These are phyloP conservation scores for Stachybotrys elegans DNA, from an alignment of 2,329 filamentous ascomycete genomes.

Conservation along the genomic window DNA sequence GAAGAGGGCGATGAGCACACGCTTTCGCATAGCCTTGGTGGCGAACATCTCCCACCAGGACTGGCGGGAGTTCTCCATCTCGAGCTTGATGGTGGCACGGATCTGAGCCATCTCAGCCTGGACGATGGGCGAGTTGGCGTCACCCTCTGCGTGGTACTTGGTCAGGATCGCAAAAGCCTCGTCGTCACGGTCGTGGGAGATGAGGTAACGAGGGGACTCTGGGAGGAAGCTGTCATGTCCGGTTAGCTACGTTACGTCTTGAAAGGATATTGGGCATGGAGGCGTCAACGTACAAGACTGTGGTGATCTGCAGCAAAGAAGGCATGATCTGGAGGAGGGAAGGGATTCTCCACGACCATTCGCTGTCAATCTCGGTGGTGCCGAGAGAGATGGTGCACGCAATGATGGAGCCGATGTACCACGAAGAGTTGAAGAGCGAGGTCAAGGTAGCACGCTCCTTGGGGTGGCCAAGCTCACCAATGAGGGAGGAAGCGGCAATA, in stretches of 20 bases:
- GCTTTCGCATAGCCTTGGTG: conserved; percentile 43
- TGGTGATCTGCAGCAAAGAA: conserved; percentile 30
- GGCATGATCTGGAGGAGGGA: conserved; percentile 39
- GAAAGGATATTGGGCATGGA: no score
- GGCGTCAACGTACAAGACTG: conserved; percentile 28
- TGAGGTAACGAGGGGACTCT: conserved; percentile 28
- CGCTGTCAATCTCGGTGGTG: conserved; percentile 30
- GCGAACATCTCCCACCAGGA: conserved; percentile 48
- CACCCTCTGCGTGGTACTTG: conserved; percentile 47
- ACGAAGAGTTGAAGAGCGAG: conserved; percentile 54
- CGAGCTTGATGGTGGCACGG: conserved; percentile 47
- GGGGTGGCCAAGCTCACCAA: conserved; percentile 56
- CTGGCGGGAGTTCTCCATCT: conserved; percentile 43
- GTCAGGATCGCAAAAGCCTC: conserved; percentile 25
- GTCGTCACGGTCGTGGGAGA: conserved; percentile 23
- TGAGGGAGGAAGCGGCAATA: conserved; percentile 51
- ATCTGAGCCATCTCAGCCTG: conserved; percentile 58
- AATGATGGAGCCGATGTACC: conserved; percentile 48
- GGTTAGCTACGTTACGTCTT: neutral
- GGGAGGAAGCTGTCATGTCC: conserved; percentile 13
- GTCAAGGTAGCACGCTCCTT: conserved; percentile 56
- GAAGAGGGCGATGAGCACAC: conserved; percentile 41
- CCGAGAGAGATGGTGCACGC: conserved; percentile 42
- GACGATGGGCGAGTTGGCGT: conserved; percentile 45
- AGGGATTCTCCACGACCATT: conserved; percentile 32